Base-by-base conservation (phyloP, 345 rosid genomes). In the Geranium rotundifolium region DNA sequence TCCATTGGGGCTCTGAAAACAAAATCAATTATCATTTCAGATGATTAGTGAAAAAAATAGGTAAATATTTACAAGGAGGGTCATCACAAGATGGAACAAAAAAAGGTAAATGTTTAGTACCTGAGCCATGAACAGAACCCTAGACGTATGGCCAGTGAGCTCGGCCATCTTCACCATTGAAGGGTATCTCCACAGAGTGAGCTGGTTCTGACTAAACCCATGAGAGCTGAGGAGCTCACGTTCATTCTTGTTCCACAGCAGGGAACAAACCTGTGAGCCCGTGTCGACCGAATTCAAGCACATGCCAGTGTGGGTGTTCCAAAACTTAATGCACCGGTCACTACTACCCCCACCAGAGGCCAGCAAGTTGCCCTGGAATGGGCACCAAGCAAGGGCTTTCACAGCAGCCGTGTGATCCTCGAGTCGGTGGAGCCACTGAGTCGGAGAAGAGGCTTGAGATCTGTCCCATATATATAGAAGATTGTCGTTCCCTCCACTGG, bases 401-500 rank as follows among this genome's bases (percentile, higher is more conserved):
- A 80, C 84, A 0, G 78, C 72, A 30, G 78, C 54, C 1, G 66
- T 68, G 49, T 77, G 80, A 1, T 75, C 85, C 60, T 74, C 72
- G 6, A 82, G 54, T 61, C 78, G 66, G 66, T 77, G 84, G 60
- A 82, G 27, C 27, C 27, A 23, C 27, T 23, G 27, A 23, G 27
- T 23, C 1, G 27, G 27, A 23, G 27, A 23, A 23, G 27, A 23
- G 27, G 27, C 27, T 2, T 23, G 27, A 23, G 27, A 23, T 23
- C 27, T 23, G 27, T 23, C 27, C 27, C 27, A 23, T 23, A 23
- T 23, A 23, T 23, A 2, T 23, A 23, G 27, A 23, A 77, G 64
- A 46, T 79, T 77, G 41, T 82, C 84, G 58, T 75, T 80, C 54
- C 81, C 83, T 63, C 86, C 84, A 15, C 80, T 82, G 0, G 86